A percentile compares a stretch with the other conserved stretches of the same genome.
Evolutionary conservation across 2,329 filamentous ascomycete species (phyloP).

Genomic region (Juglanconis sp.): DNA sequence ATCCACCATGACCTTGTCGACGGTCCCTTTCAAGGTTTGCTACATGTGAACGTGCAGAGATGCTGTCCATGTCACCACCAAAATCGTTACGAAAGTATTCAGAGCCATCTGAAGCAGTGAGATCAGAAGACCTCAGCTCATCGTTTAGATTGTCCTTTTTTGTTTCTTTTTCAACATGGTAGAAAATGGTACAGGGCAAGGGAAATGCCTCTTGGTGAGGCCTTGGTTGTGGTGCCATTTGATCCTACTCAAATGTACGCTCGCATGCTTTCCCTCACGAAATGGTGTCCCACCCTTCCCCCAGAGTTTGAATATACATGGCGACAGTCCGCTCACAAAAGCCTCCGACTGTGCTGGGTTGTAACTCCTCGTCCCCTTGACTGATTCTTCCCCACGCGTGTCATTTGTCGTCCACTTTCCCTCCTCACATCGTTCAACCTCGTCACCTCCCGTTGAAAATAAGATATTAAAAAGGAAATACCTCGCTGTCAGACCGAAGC

Average conservation of each 20-base stretch:
- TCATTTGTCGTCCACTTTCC: slow-evolving; percentile 5
- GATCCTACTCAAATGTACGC: slow-evolving; percentile 10
- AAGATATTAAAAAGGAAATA: slow-evolving; percentile 25
- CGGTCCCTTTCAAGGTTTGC: too few species aligned
- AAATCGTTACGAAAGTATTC: background rate
- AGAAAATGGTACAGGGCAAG: slow-evolving; percentile 15
- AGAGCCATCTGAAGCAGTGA: background rate
- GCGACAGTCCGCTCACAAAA: slow-evolving; percentile 3
- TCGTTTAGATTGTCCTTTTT: slow-evolving; percentile 14
- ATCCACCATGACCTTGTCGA: too few species aligned
- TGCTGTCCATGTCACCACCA: background rate
- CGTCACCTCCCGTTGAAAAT: slow-evolving; percentile 18
- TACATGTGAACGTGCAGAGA: background rate
- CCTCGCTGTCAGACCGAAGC: slow-evolving; percentile 27
- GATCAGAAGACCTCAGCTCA: background rate
- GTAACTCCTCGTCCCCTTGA: slow-evolving; percentile 19
- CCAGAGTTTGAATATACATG: slow-evolving; percentile 4
- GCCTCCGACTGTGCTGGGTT: slow-evolving; percentile 7
- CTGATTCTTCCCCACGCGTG: slow-evolving; percentile 18
- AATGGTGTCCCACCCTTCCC: background rate
- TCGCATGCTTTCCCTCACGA: background rate
- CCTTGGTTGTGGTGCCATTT: slow-evolving; percentile 11
- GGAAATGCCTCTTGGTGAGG: slow-evolving; percentile 10
- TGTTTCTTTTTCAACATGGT: slow-evolving; percentile 2
- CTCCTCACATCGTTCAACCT: slow-evolving; percentile 14